Base-by-base conservation (phyloP, 495 filamentous ascomycete species). In the Usnea hakonensis region DNA sequence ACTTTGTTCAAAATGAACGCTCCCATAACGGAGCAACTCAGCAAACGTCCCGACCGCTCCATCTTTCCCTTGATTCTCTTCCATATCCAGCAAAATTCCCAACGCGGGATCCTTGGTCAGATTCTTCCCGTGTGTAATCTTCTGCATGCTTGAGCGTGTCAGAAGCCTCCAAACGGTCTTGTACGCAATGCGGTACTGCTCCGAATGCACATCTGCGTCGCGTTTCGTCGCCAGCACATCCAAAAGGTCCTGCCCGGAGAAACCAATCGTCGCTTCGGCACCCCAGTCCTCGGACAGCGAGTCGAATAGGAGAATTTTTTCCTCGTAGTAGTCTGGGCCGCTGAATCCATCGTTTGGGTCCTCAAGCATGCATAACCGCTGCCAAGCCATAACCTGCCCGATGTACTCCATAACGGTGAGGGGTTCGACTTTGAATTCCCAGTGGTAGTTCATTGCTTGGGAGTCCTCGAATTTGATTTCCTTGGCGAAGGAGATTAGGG, bases 1-100 rank as follows among this genome's bases (percentile, higher is more conserved):
- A 16, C n/a, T 8, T 33, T 56, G 53, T n/a, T 56, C 53, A 16
- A 56, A 56, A 56, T 56, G 33, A 3, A 56, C 53, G 30, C 53
- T 56, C 4, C 33, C 53, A 10, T 38, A 38, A 0, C 53, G 53
- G 33, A 56, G 36, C 32, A 56, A 11, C 21, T 35, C 53, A 14
- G 53, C 32, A 37, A 56, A 56, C 0, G 53, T 56, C 53, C 53
- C 53, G 13, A 17, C 16, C n/a, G 36, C 33, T 4, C 11, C 13
- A 13, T 56, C 53, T 26, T 35, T 38, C 30, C 53, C 36, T 26
- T 56, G 9, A 6, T 56, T 56, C 19, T 28, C 23, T 17, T 35
- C 10, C 53, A 21, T 26, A 56, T 38, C 36, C 53, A 16, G 21
- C 19, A 56, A 19, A 38, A 36, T 6, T 10, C 33, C 53, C 19